phyloP scores from a whole-genome alignment of 2,329 filamentous ascomycete species.

The Knufia fluminis region DNA sequence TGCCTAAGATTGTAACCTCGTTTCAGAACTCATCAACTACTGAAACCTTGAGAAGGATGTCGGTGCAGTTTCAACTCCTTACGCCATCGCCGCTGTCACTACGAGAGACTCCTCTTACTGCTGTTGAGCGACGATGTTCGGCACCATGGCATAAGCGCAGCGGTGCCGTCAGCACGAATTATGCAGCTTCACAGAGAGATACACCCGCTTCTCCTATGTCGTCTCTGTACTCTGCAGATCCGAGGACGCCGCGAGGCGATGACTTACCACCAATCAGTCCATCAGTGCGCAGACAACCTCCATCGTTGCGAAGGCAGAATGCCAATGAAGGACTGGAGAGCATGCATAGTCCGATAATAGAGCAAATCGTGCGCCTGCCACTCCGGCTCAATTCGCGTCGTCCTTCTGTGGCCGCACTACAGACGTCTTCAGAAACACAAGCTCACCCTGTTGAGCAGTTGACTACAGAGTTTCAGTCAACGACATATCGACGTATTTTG shows the following conservation, averaged over 20 bases:
- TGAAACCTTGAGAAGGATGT: not conserved
- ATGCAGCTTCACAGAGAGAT: not conserved
- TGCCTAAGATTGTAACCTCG: constrained; percentile 1
- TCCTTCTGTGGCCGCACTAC: not conserved
- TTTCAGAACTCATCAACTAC: not conserved
- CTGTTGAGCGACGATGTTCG: not conserved
- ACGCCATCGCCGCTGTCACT: constrained; percentile 6
- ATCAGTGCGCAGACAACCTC: not conserved
- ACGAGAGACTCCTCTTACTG: not conserved
- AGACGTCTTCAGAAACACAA: not conserved
- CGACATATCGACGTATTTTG: not conserved
- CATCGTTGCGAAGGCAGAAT: not conserved
- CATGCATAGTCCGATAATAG: not conserved
- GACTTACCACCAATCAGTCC: not conserved
- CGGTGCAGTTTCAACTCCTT: not conserved
- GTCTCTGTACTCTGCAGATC: not conserved
- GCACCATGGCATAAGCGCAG: not conserved
- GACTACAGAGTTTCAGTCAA: not conserved
- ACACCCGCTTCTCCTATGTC: not conserved
- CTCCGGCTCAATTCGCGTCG: constrained; percentile 14
- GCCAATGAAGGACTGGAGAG: not conserved
- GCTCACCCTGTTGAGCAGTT: not conserved
- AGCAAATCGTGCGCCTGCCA: constrained; percentile 13
- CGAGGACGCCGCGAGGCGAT: not conserved
- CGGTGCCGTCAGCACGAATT: not conserved